phyloP scores from a whole-genome alignment of 495 filamentous ascomycete genomes.

The Annulohypoxylon bovei region DNA sequence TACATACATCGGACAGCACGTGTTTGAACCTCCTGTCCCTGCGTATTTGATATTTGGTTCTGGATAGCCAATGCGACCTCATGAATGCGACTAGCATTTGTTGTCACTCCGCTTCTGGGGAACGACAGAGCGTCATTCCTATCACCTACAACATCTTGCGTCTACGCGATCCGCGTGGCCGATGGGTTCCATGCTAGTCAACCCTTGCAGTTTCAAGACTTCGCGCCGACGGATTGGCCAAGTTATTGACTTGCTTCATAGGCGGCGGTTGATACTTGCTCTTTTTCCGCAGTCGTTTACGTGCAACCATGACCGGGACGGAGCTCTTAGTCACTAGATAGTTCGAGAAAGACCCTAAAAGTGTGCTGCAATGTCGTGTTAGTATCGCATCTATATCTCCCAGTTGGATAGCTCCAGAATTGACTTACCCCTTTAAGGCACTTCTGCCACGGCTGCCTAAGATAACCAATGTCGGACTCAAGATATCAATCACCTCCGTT shows the following conservation, averaged over 20 bases:
- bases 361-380: slow-evolving; percentile 35
- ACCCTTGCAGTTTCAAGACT: slow-evolving; percentile 73
- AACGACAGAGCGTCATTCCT: not conserved
- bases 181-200: slow-evolving; percentile 57
- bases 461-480: slow-evolving; percentile 92
- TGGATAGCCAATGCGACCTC: not conserved
- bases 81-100: not conserved
- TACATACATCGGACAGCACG: slow-evolving; percentile 7
- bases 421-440: slow-evolving; percentile 87
- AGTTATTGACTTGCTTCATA: slow-evolving; percentile 75
- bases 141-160: not conserved
- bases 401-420: not conserved
- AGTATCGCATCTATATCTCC: not conserved
- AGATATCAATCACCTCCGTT: slow-evolving; percentile 88
- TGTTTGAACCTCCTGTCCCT: not conserved
- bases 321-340: slow-evolving; percentile 96
- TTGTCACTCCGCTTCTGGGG: slow-evolving; percentile 2
- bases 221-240: slow-evolving; percentile 68
- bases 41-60: not conserved
- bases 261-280: slow-evolving; percentile 71
- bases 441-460: slow-evolving; percentile 89
- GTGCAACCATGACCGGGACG: slow-evolving; percentile 94
- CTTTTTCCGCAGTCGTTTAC: slow-evolving; percentile 80
- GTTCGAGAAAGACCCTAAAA: slow-evolving; percentile 95
- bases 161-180: not conserved